These are phyloP conservation scores for Erodium texanum DNA, from an alignment of 441 rosid species.

Conservation along the genomic window DNA sequence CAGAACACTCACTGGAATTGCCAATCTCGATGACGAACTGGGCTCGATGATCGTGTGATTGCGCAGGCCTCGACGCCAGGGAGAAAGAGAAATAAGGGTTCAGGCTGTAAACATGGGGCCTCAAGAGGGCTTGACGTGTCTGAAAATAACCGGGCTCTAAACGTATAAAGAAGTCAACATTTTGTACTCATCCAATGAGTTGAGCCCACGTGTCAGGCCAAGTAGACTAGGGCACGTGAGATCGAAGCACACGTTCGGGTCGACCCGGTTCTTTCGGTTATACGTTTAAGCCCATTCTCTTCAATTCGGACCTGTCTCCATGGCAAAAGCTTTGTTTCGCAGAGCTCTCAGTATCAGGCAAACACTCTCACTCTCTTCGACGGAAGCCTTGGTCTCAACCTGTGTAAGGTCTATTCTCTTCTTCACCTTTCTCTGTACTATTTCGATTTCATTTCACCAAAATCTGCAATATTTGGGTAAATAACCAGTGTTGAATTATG, in stretches of 20 bases:
- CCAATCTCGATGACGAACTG: constrained; percentile 15
- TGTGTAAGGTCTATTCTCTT: background rate
- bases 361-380: background rate
- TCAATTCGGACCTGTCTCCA: background rate
- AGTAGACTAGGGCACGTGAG: constrained; percentile 26
- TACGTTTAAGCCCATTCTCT: background rate
- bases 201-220: constrained; percentile 23
- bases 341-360: constrained; percentile 11
- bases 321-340: constrained; percentile 10
- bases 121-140: constrained; percentile 38
- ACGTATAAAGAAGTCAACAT: constrained; percentile 28
- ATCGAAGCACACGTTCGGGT: constrained; percentile 19
- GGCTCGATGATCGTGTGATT: constrained; percentile 27
- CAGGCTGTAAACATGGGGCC: constrained; percentile 46
- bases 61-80: constrained; percentile 18
- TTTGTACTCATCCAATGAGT: background rate
- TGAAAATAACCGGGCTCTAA: constrained; percentile 19
- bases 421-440: background rate
- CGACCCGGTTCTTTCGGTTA: constrained; percentile 1
- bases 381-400: background rate
- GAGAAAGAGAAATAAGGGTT: constrained; percentile 32
- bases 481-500: too few species aligned
- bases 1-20: constrained; percentile 36
- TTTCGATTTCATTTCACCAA: background rate
- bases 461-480: background rate